These are phyloP conservation scores for Alectoria sarmentosa DNA, from an alignment of 495 filamentous ascomycete genomes.

Conservation along the genomic window DNA sequence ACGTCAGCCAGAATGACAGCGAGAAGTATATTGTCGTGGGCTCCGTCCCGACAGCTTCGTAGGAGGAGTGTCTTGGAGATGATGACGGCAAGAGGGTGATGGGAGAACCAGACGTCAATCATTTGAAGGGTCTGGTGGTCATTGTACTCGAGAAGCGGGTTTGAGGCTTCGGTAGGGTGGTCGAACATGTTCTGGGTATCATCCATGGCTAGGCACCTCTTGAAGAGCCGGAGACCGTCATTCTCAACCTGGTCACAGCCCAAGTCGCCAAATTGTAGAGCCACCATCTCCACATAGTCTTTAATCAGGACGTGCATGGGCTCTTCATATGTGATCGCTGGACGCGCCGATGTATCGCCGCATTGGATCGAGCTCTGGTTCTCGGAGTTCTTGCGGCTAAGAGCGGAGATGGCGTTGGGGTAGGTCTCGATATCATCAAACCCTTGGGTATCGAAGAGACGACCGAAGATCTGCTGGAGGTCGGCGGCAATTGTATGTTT, in stretches of 20 bases:
- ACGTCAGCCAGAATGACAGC: slow-evolving; percentile 30
- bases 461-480: no score
- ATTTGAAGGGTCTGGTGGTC: slow-evolving; percentile 27
- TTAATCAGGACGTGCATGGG: slow-evolving; percentile 16
- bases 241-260: slow-evolving; percentile 21
- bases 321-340: slow-evolving; percentile 21
- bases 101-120: slow-evolving; percentile 31
- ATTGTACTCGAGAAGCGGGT: slow-evolving; percentile 25
- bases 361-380: not conserved
- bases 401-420: slow-evolving; percentile 6
- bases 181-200: slow-evolving; percentile 28
- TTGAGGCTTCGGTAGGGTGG: slow-evolving; percentile 1
- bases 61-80: slow-evolving; percentile 30
- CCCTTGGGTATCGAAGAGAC: no score
- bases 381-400: slow-evolving; percentile 8
- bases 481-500: no score
- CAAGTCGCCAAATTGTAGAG: slow-evolving; percentile 20
- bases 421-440: not conserved
- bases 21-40: slow-evolving; percentile 27
- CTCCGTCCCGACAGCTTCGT: slow-evolving; percentile 24
- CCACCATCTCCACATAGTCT: slow-evolving; percentile 25
- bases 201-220: slow-evolving; percentile 20
- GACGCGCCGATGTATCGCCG: slow-evolving; percentile 4
- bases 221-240: slow-evolving; percentile 16
- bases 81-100: slow-evolving; percentile 29